Evolutionary conservation across 176 grass and related monocot genomes (phyloP).

Genomic region (Elymus sibiricus): DNA sequence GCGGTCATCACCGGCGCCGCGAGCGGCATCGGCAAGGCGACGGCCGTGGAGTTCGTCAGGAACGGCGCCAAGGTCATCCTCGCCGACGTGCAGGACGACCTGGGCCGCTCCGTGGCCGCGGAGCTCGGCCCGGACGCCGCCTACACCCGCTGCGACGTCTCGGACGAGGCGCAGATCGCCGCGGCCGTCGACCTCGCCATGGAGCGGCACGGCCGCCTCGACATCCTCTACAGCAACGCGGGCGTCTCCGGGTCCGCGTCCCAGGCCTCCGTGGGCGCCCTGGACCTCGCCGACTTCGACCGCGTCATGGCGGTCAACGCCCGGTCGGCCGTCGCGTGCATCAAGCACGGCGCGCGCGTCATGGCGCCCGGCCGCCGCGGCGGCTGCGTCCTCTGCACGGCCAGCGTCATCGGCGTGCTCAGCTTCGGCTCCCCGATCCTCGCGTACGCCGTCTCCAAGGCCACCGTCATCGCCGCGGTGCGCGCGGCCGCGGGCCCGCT

Average conservation of each 20-base stretch:
- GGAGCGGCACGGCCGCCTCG: slow-evolving; percentile 12
- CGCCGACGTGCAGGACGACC: slow-evolving; percentile 32
- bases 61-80: slow-evolving; percentile 38
- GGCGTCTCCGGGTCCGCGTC: not conserved
- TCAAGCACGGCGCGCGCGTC: slow-evolving; percentile 30
- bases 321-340: slow-evolving; percentile 2
- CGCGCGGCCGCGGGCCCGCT: not conserved
- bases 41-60: not conserved
- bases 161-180: slow-evolving; percentile 24
- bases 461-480: not conserved
- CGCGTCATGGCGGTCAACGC: slow-evolving; percentile 53
- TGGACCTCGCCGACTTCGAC: slow-evolving; percentile 61
- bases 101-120: slow-evolving; percentile 1
- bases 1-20: slow-evolving; percentile 37
- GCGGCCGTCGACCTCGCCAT: slow-evolving; percentile 11
- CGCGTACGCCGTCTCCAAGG: slow-evolving; percentile 12
- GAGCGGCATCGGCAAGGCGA: slow-evolving; percentile 34
- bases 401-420: not conserved
- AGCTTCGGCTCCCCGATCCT: not conserved
- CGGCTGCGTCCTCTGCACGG: slow-evolving; percentile 16
- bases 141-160: slow-evolving; percentile 29
- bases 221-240: slow-evolving; percentile 36
- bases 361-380: not conserved
- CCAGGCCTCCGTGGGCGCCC: not conserved
- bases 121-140: slow-evolving; percentile 18